phyloP scores from a whole-genome alignment of 2,329 filamentous ascomycete genomes.

The Aspergillus calidoustus region DNA sequence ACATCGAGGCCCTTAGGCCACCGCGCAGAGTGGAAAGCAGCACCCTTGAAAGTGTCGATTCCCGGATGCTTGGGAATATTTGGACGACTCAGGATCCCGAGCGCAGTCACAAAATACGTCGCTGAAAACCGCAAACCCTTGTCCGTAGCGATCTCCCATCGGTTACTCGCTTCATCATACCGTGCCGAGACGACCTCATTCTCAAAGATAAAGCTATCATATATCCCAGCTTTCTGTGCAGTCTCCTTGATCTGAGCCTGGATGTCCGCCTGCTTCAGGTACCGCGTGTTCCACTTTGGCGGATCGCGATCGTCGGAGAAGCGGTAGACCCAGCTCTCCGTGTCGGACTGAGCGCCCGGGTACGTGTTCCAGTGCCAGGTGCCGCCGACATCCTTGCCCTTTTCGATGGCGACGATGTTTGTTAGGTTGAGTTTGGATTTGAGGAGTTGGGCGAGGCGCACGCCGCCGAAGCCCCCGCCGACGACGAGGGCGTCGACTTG shows the following conservation, averaged over 20 bases:
- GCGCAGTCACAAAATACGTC: conserved; percentile 32
- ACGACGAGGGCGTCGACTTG: conserved; percentile 29
- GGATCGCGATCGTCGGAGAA: conserved; percentile 42
- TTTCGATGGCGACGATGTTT: conserved; percentile 53
- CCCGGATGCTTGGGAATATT: conserved; percentile 48
- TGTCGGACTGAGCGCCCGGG: conserved; percentile 60
- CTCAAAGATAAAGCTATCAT: neutral
- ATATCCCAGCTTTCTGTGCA: neutral
- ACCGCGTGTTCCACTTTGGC: conserved; percentile 47
- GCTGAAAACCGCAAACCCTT: neutral
- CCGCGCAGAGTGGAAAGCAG: conserved; percentile 59
- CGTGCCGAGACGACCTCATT: neutral
- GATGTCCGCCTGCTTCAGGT: neutral
- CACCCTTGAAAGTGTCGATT: conserved; percentile 52
- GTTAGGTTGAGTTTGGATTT: conserved; percentile 25
- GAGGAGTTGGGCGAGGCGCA: conserved; percentile 56
- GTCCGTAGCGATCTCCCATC: neutral
- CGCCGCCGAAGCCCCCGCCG: conserved; percentile 37
- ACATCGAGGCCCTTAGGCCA: conserved; percentile 57
- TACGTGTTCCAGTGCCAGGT: conserved; percentile 64
- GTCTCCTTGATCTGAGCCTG: neutral
- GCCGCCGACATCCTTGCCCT: conserved; percentile 56
- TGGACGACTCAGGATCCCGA: conserved; percentile 52
- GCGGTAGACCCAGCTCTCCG: conserved; percentile 56
- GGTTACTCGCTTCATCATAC: neutral